These are phyloP conservation scores for Incumbomyces lentus DNA, from an alignment of 2,329 filamentous ascomycete species.

Conservation along the genomic window DNA sequence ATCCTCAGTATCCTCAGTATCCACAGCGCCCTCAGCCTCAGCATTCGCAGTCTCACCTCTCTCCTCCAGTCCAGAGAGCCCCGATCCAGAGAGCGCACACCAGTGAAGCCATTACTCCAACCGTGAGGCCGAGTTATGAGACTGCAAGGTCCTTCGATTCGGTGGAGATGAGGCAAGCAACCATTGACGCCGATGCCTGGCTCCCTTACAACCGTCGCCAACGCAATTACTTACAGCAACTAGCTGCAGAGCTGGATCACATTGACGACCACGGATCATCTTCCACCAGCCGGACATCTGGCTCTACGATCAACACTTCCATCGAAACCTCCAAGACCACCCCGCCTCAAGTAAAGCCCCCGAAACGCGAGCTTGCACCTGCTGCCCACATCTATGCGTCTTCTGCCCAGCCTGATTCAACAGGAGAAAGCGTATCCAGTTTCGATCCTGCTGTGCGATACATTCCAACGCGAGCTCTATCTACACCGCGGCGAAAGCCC, in stretches of 20 bases:
- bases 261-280: neutral
- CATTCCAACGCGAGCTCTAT: no score
- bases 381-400: neutral
- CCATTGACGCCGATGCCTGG: slow-evolving; percentile 4
- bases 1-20: neutral
- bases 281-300: neutral
- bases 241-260: neutral
- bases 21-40: neutral
- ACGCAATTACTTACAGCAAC: neutral
- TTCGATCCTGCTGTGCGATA: no score
- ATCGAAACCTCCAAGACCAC: neutral
- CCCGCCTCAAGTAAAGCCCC: neutral
- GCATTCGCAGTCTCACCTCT: no score
- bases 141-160: neutral
- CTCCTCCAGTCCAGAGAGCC: no score
- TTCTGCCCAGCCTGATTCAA: neutral
- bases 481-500: neutral
- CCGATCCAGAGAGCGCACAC: neutral
- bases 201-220: slow-evolving; percentile 1
- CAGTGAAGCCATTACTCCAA: neutral
- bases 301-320: neutral
- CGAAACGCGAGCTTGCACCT: neutral
- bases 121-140: neutral
- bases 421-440: no score
- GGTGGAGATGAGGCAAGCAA: neutral